These are phyloP conservation scores for Globisporangium spinosum DNA, from an alignment of 352 stramenopile species.

Conservation along the genomic window DNA sequence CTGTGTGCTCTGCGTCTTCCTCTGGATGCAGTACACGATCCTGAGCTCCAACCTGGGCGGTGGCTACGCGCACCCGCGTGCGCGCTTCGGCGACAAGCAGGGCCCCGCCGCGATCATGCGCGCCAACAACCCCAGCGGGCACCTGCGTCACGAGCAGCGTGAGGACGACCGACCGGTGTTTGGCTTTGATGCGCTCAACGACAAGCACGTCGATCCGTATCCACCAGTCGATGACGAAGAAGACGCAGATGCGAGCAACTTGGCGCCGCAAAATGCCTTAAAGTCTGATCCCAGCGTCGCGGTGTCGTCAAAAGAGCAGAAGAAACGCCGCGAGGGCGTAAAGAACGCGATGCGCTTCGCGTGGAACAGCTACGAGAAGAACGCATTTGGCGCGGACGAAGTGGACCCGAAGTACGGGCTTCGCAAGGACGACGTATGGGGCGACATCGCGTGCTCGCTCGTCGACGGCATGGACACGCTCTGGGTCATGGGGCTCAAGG, in stretches of 20 bases:
- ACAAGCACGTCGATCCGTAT: neutral
- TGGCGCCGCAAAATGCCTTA: neutral
- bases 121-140: conserved; percentile 4
- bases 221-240: conserved; percentile 9
- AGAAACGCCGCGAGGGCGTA: conserved; percentile 38
- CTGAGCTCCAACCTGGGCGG: conserved; percentile 31
- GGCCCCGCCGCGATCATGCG: conserved; percentile 13
- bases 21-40: conserved; percentile 60
- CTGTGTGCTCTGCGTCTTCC: conserved; percentile 29
- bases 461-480: conserved; percentile 96
- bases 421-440: conserved; percentile 84
- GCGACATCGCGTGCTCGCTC: conserved; percentile 88
- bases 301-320: conserved; percentile 25
- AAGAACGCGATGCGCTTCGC: conserved; percentile 70
- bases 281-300: neutral
- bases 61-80: conserved; percentile 18
- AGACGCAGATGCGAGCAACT: conserved; percentile 1
- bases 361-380: conserved; percentile 89
- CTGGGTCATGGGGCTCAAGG: conserved; percentile 94
- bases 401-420: conserved; percentile 74
- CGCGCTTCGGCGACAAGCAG: conserved; percentile 6
- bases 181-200: conserved; percentile 14
- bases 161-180: conserved; percentile 2
- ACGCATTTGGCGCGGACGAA: conserved; percentile 96
- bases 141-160: conserved; percentile 2